These are phyloP conservation scores for Tetracentron sinense DNA, from an alignment of 164 flowering plant species.

Conservation along the genomic window DNA sequence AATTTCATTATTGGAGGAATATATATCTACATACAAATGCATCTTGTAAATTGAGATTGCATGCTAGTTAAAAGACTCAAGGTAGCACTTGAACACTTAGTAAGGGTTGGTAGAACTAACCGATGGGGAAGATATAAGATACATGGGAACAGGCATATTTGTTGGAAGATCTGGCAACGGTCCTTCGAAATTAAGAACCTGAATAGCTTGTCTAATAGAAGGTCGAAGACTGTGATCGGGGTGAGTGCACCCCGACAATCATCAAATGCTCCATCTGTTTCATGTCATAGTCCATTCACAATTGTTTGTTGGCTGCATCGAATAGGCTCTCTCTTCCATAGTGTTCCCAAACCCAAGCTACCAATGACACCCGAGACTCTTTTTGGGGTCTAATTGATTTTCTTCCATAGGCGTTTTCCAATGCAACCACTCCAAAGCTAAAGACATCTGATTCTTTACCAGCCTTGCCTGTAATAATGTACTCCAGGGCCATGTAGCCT, in stretches of 20 bases:
- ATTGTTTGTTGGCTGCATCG: not conserved
- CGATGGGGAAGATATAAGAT: not conserved
- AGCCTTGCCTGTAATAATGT: not conserved
- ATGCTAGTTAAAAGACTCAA: no score
- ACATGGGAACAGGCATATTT: not conserved
- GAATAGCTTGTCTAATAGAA: not conserved
- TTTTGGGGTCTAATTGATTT: not conserved
- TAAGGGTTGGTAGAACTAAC: no score
- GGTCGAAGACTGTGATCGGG: not conserved
- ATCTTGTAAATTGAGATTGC: no score
- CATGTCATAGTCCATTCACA: not conserved
- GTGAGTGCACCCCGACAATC: not conserved
- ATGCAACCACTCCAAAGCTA: slow-evolving; percentile 2
- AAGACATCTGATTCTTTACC: slow-evolving; percentile 3
- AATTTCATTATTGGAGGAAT: no score
- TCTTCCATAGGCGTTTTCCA: slow-evolving; percentile 1
- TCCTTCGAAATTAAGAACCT: not conserved
- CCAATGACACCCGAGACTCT: not conserved
- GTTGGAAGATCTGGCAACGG: not conserved
- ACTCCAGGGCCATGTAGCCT: slow-evolving; percentile 5
- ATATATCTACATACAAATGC: no score
- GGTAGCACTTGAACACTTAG: no score
- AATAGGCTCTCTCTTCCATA: not conserved
- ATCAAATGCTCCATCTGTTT: not conserved
- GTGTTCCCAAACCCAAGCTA: slow-evolving; percentile 1